Percentiles rank a stretch among this genome's conserved stretches.
Conservation (phyloP, 805 yeast genomes). For the Starmera quercuum region DNA sequence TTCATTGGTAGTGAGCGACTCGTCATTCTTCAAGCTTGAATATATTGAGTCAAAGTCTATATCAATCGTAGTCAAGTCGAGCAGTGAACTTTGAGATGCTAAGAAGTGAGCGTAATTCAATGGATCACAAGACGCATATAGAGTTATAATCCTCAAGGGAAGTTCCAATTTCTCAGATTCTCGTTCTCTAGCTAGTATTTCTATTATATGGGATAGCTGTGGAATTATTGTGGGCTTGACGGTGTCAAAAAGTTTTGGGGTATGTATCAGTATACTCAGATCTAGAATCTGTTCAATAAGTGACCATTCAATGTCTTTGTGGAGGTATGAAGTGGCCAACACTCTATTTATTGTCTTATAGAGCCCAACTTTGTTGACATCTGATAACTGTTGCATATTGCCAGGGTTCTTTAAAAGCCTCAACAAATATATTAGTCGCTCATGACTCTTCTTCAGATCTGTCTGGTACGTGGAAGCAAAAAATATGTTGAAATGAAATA, state of each 20-base stretch:
- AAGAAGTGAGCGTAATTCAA: slow-evolving; percentile 14
- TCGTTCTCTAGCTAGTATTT: slow-evolving; percentile 15
- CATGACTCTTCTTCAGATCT: slow-evolving; percentile 1
- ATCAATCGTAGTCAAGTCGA: slow-evolving; percentile 1
- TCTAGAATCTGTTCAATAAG: neutral
- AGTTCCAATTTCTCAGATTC: no score
- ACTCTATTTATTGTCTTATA: neutral
- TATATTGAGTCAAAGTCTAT: no score
- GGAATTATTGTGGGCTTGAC: neutral
- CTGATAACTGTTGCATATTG: neutral
- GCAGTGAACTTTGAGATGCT: slow-evolving; percentile 14
- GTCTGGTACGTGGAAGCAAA: slow-evolving; percentile 14
- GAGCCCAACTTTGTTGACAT: slow-evolving; percentile 1
- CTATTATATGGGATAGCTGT: slow-evolving; percentile 7
- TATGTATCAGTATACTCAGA: neutral
- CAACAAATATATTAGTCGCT: slow-evolving; percentile 4
- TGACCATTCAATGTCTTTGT: neutral
- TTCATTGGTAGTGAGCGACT: no score
- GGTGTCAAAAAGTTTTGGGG: neutral
- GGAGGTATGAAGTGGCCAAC: neutral
- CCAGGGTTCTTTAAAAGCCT: neutral
- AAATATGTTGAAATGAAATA: slow-evolving; percentile 25
- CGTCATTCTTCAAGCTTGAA: no score
- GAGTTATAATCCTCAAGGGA: slow-evolving; percentile 12
- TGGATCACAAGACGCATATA: slow-evolving; percentile 11